Base-by-base conservation (phyloP, 2,329 filamentous ascomycete species). In the Aspergillus ruber region DNA sequence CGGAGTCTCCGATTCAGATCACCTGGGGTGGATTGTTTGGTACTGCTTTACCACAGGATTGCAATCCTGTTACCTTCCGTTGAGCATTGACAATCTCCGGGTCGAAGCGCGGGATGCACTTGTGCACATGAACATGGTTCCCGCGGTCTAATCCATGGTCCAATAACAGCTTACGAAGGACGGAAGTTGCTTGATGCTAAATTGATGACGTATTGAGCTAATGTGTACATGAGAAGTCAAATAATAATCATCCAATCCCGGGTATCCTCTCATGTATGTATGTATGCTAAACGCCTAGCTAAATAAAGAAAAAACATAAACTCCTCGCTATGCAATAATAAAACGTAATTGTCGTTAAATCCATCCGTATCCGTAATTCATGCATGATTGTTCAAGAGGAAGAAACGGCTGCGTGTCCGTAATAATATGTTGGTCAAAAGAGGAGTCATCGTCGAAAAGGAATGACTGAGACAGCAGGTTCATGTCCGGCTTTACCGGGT, bases 291-390 rank as follows among this genome's bases (percentile, higher is more conserved):
- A 59, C 54, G 50, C 54, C 51, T 39, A 46, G 48, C 38, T 54
- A 32, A 23, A 46, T 42, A 48, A 53, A 50, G 45, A 46, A 47
- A 53, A 48, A 54, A 51, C 46, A 47, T 47, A 53, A 65, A 65
- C 61, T 57, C 64, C 62, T 55, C 46, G 63, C 63, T 65, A 67
- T 68, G 63, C 61, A 51, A 60, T 56, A 53, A 48, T 47, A 47
- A 29, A 35, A 38, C 41, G 48, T 43, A 32, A 42, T 38, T 17
- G 21, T 21, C 40, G 25, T 56, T 48, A 65, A 45, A 68, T 59
- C 62, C 62, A 65, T 44, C 59, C 62, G 42, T 66, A 66, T 40
- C 63, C 63, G 39, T 67, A 66, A 53, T 50, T 64, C 56, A 64
- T 60, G 48, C 62, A 66, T 6, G 64, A 50, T 36, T 61, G 59